Evolutionary conservation across 108 stramenopile genomes (phyloP), one percentile per base, ranked within the genome.

Genomic region (Nitzschia sp.): DNA sequence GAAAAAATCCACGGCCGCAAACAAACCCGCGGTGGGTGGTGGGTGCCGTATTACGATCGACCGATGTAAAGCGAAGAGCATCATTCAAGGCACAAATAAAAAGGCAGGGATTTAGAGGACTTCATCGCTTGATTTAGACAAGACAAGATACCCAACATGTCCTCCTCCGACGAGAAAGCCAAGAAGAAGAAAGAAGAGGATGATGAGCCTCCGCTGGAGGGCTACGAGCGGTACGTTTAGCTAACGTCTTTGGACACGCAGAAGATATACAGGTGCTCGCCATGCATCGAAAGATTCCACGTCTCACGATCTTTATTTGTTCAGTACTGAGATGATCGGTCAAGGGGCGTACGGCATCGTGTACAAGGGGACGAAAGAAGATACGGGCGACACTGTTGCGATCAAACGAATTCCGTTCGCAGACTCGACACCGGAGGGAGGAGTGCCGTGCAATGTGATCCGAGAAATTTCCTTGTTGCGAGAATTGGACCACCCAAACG

Each of bases 321-420:
- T n/a, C 61, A 97, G 96, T 56, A 88, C 97, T 46, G 98, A 97
- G 33, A 91, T 97, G 72, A 96, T 99, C 45, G 99, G 99, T 21
- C 98, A 99, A 76, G 99, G 99, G 45, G 98, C 99, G 1, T 99
- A 99, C 60, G 99, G 99, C 15, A 95, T 98, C 46, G 98, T 99
- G 31, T 99, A 98, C 85, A 96, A 96, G 58, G 98, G 97, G 34
- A 91, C 72, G 25, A 96, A 97, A 58, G 69, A 83, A 52, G 77
- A 84, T 30, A 85, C 85, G 17, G 85, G 84, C 26, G 85, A 87
- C 53, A 82, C 81, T 41, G 92, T 94, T 0, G 96, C 96, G 6
- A 94, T 96, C 53, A 96, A 96, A 73, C 81, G 91, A 34, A 93
- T 96, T 68, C 90, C 90, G 16, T 90, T 93, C 61, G 88, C 87